Evolutionary conservation across 164 flowering plant species (phyloP), one percentile per base, ranked within the genome.

Genomic region (Litsea cubeba): DNA sequence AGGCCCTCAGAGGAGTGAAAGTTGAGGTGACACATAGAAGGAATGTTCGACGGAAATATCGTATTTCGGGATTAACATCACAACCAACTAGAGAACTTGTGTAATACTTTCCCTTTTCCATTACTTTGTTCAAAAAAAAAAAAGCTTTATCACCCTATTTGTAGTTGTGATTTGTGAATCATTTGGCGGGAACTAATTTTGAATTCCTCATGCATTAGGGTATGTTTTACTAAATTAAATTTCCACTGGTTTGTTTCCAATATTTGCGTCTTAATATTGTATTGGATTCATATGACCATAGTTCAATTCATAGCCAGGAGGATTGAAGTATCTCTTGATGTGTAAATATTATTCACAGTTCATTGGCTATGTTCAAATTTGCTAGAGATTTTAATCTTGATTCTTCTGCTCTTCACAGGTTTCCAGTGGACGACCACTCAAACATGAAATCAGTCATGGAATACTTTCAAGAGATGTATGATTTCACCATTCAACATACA

Each of bases 11-110:
- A 73, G 96, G 96, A 75, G 87, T 91, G 62, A 91, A 91, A 85
- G 96, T 91, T 75, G 96, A 91, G 77, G 96, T 91, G 40, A 91
- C 96, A 20, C 96, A 91, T 70, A 77, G 96, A 75, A 91, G 85
- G 58, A 84, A 78, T 83, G 90, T 91, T 24, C 77, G 96, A 58
- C 81, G 96, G 68, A 91, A 91, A 76, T 91, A 91, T 67, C 90
- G 96, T n/a, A 86, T 91, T 69, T 79, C 96, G 25, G 96, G 96
- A 70, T 79, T 91, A 80, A 91, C 96, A 70, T 81, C 92, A 76
- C 96, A 89, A 72, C 92, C 96, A 49, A 91, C 96, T 24, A 81
- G 96, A 76, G 96, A 91, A 79, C 86, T 91, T 54, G 87, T 86
- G 96, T 91, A 84, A 82, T 88, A 65, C n/a, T 54, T 15, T 15